phyloP scores from a whole-genome alignment of 1,139 yeast genomes.

The Debaryomyces sp. region DNA sequence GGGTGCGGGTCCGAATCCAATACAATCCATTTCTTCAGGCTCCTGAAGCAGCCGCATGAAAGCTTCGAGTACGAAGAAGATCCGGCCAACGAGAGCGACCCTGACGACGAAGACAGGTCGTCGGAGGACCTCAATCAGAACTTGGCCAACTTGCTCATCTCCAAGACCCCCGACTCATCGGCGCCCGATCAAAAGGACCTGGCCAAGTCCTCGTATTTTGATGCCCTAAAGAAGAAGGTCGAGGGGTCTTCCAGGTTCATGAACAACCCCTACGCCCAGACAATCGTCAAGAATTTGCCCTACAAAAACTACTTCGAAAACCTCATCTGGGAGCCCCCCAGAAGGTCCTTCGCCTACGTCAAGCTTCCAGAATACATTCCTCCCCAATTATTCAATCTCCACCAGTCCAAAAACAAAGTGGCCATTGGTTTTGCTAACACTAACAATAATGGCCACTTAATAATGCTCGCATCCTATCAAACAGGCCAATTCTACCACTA shows the following conservation, averaged over 20 bases:
- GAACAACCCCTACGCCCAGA: constrained; percentile 41
- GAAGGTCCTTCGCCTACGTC: constrained; percentile 46
- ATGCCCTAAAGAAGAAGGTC: constrained; percentile 17
- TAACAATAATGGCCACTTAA: constrained; percentile 25
- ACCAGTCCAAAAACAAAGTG: constrained; percentile 21
- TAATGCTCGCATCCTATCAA: constrained; percentile 43
- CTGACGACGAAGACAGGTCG: constrained; percentile 20
- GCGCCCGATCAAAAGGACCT: constrained; percentile 14
- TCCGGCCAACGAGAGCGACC: constrained; percentile 15
- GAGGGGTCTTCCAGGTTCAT: constrained; percentile 25
- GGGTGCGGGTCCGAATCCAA: constrained; percentile 71
- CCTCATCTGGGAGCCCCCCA: constrained; percentile 49
- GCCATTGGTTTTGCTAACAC: constrained; percentile 38
- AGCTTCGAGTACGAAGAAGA: constrained; percentile 10
- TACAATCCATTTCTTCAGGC: constrained; percentile 66
- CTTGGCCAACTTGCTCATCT: constrained; percentile 42
- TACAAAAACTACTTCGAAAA: constrained; percentile 46
- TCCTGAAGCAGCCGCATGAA: constrained; percentile 20
- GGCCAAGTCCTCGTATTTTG: constrained; percentile 21
- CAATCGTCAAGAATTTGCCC: constrained; percentile 43
- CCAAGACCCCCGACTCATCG: constrained; percentile 23
- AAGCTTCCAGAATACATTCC: constrained; percentile 38
- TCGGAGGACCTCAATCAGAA: constrained; percentile 48
- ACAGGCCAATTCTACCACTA: constrained; percentile 46
- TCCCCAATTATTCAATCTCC: constrained; percentile 13